Conservation (phyloP, 2,329 filamentous ascomycete species). For the Ophiostoma quercus region DNA sequence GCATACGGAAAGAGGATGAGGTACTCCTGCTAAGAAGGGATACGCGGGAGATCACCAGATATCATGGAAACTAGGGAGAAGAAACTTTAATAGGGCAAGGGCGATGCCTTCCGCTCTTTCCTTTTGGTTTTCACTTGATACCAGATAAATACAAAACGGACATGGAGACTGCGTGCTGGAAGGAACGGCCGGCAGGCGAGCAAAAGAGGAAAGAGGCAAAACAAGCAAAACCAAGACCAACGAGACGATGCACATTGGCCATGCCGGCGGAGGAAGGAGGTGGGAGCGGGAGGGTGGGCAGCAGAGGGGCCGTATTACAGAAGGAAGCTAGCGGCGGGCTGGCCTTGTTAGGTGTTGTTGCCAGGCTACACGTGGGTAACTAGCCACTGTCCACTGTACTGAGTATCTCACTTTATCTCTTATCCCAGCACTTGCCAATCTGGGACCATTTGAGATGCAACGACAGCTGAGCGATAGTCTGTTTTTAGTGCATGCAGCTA, state of each 20-base stretch:
- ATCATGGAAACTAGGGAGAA: neutral
- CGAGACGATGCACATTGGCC: neutral
- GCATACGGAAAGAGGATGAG: neutral
- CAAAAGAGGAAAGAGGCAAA: neutral
- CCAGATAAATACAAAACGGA: no score
- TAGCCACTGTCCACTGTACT: neutral
- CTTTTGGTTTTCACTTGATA: no score
- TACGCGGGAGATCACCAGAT: neutral
- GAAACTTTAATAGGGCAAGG: neutral
- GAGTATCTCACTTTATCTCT: neutral
- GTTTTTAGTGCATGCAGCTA: constrained; percentile 4
- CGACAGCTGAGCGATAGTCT: constrained; percentile 1
- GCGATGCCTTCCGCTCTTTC: neutral
- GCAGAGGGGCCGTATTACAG: neutral
- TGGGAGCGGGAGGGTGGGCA: neutral
- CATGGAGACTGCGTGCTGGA: no score
- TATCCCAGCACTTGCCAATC: neutral
- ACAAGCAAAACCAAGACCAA: constrained; percentile 1
- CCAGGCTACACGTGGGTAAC: constrained; percentile 5
- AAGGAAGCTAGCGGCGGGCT: constrained; percentile 3
- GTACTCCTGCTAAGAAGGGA: neutral
- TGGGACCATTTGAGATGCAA: neutral
- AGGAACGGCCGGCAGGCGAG: neutral
- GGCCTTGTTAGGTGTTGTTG: constrained; percentile 1
- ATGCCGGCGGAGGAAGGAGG: neutral